Base-by-base conservation (phyloP, 2,329 filamentous ascomycete species). In the Diaporthe ilicicola region DNA sequence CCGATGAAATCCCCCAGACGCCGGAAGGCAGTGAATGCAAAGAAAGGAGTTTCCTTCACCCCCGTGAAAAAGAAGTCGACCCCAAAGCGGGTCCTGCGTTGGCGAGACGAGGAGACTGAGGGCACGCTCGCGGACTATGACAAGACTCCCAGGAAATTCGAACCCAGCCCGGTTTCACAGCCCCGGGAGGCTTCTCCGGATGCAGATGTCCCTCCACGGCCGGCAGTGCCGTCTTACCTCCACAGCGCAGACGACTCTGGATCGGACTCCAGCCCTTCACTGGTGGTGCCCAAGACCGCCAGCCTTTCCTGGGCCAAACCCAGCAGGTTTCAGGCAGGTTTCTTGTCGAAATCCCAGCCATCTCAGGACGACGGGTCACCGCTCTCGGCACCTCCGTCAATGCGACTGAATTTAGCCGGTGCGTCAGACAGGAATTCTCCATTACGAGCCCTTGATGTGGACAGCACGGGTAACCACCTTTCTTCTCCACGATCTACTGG, bases 51-150 rank as follows among this genome's bases (percentile, higher is more conserved):
- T 61, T 89, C 90, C 37, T 97, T 97, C 77, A 94, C 94, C 1
- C 94, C 94, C 0, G 91, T 91, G 73, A 97, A 93, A 82, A 91
- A 93, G 82, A 92, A 91, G 80, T 87, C 89, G 12, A 89, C 91
- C 1, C 79, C 84, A 69, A 94, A 94, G 81, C 89, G 95, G 72
- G 91, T 88, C 55, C 95, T 99, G 7, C 90, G 95, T 74, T 99
- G 96, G 96, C 91, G 94, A 71, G 94, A 97, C 77, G 96, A 98
- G 76, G 94, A 89, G 77, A 84, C 92, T 2, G 92, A 97, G 77
- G 95, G 94, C 29, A 91, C 92, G 0, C 84, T 98, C 69, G 94
- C 93, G 13, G 96, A 98, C 79, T 98, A 95, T 78, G 93, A 95
- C 78, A 94, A 94, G 82, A 98, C 95, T 3, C 95, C 96, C 1